Evolutionary conservation across 2,329 filamentous ascomycete genomes (phyloP), one percentile per base, ranked within the genome.

Genomic region (Emericellopsis atlantica): DNA sequence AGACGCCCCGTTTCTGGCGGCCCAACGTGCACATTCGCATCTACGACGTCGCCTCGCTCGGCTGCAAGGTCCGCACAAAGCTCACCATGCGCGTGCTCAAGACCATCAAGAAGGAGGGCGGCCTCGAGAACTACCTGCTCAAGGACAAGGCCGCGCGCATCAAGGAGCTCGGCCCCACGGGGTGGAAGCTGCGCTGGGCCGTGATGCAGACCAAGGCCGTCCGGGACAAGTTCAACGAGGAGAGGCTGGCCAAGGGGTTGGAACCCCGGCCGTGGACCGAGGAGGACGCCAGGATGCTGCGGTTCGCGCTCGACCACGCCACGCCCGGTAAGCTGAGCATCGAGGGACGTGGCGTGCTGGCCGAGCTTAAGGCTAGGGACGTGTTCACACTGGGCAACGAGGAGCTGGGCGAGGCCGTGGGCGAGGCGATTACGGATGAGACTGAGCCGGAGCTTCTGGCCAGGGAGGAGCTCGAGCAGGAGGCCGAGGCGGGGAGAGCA

Each of bases 131-230:
- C 54, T 98, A 98, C 64, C 69, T 98, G 36, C 69, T 95, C 34
- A 88, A 87, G 49, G 74, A 79, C 57, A 92, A 87, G 64, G 68
- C 81, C 14, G 73, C 70, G 33, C 75, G 92, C 47, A 72, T 96
- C 55, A 84, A 81, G 66, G 86, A 95, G 61, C 69, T 98, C 43
- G 92, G 92, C 5, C 79, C 90, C 40, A 82, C 82, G 48, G 92
- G 92, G 6, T 98, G 92, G 92, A 77, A 81, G 51, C 65, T 98
- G 54, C 71, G 92, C 48, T 95, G 88, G 84, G 75, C 84, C 46
- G 69, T 98, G 45, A 87, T 95, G 81, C 85, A 90, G 65, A 88
- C 79, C 5, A 53, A 54, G 1, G 63, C 65, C 16, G 73, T 93
- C 39, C 77, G 79, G 57, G 71, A 73, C 49, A 68, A 74, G 48